Evolutionary conservation across 805 yeast genomes (phyloP).

Genomic region (Hanseniaspora jakobsenii): DNA sequence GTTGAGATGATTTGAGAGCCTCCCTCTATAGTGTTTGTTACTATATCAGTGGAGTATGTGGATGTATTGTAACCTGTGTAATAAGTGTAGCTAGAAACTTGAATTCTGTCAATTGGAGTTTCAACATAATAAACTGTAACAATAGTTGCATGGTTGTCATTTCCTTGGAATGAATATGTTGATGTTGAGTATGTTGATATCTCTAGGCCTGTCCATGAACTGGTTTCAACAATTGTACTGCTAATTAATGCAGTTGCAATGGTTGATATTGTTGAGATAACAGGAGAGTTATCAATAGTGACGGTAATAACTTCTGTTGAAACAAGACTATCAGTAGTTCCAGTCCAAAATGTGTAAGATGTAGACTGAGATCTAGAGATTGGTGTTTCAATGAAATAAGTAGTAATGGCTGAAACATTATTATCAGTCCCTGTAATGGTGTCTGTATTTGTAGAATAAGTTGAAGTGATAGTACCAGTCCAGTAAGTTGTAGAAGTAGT

Average conservation of each 20-base stretch:
- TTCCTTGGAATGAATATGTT: constrained; percentile 11
- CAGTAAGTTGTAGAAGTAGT: constrained; percentile 4
- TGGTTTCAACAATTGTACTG: constrained; percentile 4
- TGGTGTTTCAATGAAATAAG: constrained; percentile 14
- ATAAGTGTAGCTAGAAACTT: constrained; percentile 2
- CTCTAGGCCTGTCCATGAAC: constrained; percentile 16
- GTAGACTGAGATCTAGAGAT: constrained; percentile 8
- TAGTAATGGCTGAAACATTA: constrained; percentile 9
- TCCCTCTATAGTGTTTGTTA: background rate
- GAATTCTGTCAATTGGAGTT: constrained; percentile 16
- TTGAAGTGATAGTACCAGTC: constrained; percentile 15
- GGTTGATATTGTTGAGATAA: constrained; percentile 9
- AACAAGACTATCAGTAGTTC: background rate
- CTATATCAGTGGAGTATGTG: constrained; percentile 5
- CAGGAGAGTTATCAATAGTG: constrained; percentile 7
- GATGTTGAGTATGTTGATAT: constrained; percentile 17
- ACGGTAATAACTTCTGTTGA: constrained; percentile 1
- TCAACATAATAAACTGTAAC: constrained; percentile 18
- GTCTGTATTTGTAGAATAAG: constrained; percentile 6
- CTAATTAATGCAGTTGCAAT: constrained; percentile 15
- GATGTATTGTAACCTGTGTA: constrained; percentile 11
- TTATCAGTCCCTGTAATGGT: constrained; percentile 13
- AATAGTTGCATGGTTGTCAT: constrained; percentile 16
- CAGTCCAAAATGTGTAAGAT: constrained; percentile 13
- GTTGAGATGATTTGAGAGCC: constrained; percentile 9